Evolutionary conservation across 495 filamentous ascomycete species (phyloP).

Genomic region (Xylaria grammica): DNA sequence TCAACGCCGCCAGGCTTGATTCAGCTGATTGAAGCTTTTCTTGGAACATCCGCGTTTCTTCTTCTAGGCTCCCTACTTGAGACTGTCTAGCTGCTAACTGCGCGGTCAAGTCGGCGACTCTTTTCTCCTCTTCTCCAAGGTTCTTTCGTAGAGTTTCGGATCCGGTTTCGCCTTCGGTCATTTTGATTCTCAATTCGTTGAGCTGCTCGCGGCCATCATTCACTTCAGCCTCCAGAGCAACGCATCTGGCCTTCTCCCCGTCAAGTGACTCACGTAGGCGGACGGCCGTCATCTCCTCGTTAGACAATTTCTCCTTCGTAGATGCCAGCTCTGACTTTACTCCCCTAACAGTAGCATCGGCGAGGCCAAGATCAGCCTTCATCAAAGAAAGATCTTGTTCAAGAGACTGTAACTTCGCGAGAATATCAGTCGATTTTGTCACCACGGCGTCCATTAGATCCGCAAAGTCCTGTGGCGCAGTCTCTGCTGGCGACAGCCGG

Average conservation of each 20-base stretch:
- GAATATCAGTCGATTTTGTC: slow-evolving; percentile 61
- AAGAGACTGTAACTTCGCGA: slow-evolving; percentile 47
- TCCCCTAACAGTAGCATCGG: slow-evolving; percentile 39
- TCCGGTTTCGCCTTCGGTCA: slow-evolving; percentile 79
- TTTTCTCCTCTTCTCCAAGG: slow-evolving; percentile 71
- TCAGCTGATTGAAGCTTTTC: slow-evolving; percentile 59
- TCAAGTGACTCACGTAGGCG: slow-evolving; percentile 56
- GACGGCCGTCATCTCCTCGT: slow-evolving; percentile 45
- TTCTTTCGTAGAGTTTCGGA: slow-evolving; percentile 75
- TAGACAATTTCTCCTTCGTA: slow-evolving; percentile 55
- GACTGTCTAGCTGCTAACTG: slow-evolving; percentile 70
- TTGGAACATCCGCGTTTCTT: slow-evolving; percentile 66
- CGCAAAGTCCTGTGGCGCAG: slow-evolving; percentile 60
- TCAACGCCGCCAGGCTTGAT: slow-evolving; percentile 55
- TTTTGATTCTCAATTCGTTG: slow-evolving; percentile 65
- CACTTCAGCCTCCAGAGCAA: slow-evolving; percentile 66
- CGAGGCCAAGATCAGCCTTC: slow-evolving; percentile 50
- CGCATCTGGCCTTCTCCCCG: slow-evolving; percentile 62
- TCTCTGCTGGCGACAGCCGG: slow-evolving; percentile 62
- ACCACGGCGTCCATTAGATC: slow-evolving; percentile 69
- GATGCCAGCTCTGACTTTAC: slow-evolving; percentile 46
- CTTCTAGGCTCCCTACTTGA: slow-evolving; percentile 67
- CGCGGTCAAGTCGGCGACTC: slow-evolving; percentile 62
- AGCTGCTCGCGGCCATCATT: slow-evolving; percentile 69
- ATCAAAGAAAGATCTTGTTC: slow-evolving; percentile 51